Evolutionary conservation across 148 eudicot species (phyloP).

Genomic region (Camellia granthamiana): DNA sequence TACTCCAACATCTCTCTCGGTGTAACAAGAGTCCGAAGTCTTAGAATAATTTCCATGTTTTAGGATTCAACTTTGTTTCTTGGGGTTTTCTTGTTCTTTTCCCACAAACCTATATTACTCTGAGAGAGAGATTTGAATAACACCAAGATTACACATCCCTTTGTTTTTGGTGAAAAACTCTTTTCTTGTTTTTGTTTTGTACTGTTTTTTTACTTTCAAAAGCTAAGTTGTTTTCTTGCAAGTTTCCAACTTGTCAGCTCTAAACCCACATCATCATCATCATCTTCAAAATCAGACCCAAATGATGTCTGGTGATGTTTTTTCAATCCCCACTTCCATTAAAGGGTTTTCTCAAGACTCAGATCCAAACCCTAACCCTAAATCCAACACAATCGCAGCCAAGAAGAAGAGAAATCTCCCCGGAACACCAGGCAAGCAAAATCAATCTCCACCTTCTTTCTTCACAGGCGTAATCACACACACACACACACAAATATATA

Average conservation of each 20-base stretch:
- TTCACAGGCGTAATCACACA: neutral
- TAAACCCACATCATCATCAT: constrained; percentile 2
- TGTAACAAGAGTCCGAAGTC: constrained; percentile 19
- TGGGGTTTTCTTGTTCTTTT: constrained; percentile 43
- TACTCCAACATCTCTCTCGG: constrained; percentile 2
- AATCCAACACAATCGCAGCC: constrained; percentile 27
- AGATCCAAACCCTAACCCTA: constrained; percentile 37
- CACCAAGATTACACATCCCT: constrained; percentile 33
- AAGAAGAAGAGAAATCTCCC: constrained; percentile 70
- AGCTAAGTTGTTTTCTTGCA: constrained; percentile 30
- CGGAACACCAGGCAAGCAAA: constrained; percentile 63
- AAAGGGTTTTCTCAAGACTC: constrained; percentile 29
- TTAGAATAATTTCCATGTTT: constrained; percentile 10
- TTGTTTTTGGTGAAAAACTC: constrained; percentile 36
- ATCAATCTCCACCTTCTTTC: neutral
- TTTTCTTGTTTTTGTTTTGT: constrained; percentile 17
- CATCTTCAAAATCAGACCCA: constrained; percentile 1
- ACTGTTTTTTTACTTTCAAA: constrained; percentile 37
- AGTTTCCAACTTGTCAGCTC: neutral
- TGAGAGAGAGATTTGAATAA: constrained; percentile 31
- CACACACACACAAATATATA: neutral
- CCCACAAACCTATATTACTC: constrained; percentile 33
- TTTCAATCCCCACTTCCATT: constrained; percentile 38
- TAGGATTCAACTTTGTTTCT: constrained; percentile 17
- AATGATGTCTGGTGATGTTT: constrained; percentile 32